These are phyloP conservation scores for Yarrowia deformans DNA, from an alignment of 805 yeast genomes.

Conservation along the genomic window DNA sequence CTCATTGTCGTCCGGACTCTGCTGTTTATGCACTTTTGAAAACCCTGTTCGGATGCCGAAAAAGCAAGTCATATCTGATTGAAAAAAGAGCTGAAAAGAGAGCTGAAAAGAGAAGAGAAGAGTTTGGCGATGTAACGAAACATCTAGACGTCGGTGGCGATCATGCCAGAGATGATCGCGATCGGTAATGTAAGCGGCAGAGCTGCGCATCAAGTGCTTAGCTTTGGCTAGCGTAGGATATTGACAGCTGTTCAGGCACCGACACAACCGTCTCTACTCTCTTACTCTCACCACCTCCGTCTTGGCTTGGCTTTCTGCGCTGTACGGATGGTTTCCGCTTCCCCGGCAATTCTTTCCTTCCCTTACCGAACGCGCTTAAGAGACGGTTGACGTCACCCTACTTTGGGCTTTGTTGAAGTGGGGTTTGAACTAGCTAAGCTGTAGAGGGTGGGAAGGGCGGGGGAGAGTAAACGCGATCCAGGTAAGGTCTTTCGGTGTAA, in stretches of 20 bases:
- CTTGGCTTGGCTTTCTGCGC: conserved; percentile 6
- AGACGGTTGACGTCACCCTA: not conserved
- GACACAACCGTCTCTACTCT: no score
- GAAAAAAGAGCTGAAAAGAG: not conserved
- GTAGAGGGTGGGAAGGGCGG: no score
- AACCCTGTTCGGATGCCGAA: no score
- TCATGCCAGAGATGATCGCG: not conserved
- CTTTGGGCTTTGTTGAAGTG: not conserved
- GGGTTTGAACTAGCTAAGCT: no score
- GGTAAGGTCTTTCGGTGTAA: no score
- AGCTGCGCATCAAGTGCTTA: no score
- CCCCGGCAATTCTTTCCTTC: conserved; percentile 12
- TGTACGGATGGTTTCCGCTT: not conserved
- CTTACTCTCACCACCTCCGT: not conserved
- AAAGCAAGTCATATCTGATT: not conserved
- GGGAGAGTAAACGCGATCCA: no score
- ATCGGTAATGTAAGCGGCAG: no score
- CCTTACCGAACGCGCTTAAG: no score
- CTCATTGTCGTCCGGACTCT: no score
- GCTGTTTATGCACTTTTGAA: no score
- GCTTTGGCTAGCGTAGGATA: no score
- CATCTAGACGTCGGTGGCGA: not conserved
- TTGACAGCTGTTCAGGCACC: not conserved
- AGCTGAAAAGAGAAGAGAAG: not conserved
- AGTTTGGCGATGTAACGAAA: not conserved